A percentile compares a stretch with the other conserved stretches of the same genome.
Conservation (phyloP, 192 early-diverging fungal genomes). For the Backusella australiensis region DNA sequence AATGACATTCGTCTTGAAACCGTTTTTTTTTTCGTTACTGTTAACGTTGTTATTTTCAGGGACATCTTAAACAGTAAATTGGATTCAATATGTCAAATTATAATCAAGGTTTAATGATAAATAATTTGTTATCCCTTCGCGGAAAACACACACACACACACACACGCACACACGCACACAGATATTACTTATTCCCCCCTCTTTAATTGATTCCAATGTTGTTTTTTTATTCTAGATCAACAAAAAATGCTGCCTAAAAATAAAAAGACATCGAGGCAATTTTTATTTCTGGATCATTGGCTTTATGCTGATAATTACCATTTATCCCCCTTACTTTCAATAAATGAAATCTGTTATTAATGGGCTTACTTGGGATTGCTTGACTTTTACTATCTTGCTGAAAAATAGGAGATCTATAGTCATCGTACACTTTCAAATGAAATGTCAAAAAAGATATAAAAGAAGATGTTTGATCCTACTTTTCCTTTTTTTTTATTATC, state of each 20-base stretch:
- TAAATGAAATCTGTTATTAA: conserved; percentile 3
- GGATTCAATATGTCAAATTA: not conserved
- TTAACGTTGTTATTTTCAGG: not conserved
- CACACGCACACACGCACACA: not conserved
- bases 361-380: not conserved
- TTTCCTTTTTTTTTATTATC: not conserved
- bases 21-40: not conserved
- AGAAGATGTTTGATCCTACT: not conserved
- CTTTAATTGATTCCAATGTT: not conserved
- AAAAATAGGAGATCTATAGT: not conserved
- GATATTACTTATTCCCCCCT: not conserved
- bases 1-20: not conserved
- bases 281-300: not conserved
- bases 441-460: conserved; percentile 8
- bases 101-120: not conserved
- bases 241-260: not conserved
- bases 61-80: not conserved
- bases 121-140: not conserved
- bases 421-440: conserved; percentile 6
- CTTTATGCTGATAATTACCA: not conserved
- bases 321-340: not conserved
- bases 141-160: not conserved
- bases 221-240: not conserved
- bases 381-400: not conserved
- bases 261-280: not conserved